Conservation (phyloP, 192 early-diverging fungal species). For the Pilaira anomala region DNA sequence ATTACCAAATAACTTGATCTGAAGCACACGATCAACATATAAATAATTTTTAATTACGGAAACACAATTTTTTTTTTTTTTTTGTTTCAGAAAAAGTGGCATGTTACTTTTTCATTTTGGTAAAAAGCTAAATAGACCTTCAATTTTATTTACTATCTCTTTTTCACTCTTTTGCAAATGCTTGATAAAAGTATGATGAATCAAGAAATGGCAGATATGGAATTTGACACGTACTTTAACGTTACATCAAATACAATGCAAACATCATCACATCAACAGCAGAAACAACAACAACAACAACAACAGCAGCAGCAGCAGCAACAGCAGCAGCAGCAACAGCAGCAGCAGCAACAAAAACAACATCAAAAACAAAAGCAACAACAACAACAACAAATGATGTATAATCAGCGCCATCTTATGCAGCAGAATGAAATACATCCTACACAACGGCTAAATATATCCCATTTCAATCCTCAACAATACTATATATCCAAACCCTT, state of each 20-base stretch:
- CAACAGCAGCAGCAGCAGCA: not conserved
- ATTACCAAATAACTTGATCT: too few species aligned
- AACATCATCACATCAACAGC: not conserved
- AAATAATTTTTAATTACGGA: too few species aligned
- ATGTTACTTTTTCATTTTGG: too few species aligned
- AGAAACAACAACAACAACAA: not conserved
- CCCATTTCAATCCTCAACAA: too few species aligned
- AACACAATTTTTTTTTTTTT: too few species aligned
- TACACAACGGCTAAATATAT: too few species aligned
- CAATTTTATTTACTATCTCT: too few species aligned
- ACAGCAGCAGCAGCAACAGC: not conserved
- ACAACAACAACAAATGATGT: not conserved
- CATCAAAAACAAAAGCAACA: constrained; percentile 5
- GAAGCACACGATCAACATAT: too few species aligned
- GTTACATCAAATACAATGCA: constrained; percentile 4
- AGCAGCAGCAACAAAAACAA: constrained; percentile 5
- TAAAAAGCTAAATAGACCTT: too few species aligned
- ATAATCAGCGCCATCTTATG: not conserved
- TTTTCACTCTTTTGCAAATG: too few species aligned
- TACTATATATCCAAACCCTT: too few species aligned
- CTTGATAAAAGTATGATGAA: constrained; percentile 1
- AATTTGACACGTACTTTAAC: constrained; percentile 17
- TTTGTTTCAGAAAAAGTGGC: too few species aligned
- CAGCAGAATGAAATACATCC: not conserved
- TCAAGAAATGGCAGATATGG: not conserved